Conservation (phyloP, 2,329 filamentous ascomycete genomes). For the Rhinocladiella similis region DNA sequence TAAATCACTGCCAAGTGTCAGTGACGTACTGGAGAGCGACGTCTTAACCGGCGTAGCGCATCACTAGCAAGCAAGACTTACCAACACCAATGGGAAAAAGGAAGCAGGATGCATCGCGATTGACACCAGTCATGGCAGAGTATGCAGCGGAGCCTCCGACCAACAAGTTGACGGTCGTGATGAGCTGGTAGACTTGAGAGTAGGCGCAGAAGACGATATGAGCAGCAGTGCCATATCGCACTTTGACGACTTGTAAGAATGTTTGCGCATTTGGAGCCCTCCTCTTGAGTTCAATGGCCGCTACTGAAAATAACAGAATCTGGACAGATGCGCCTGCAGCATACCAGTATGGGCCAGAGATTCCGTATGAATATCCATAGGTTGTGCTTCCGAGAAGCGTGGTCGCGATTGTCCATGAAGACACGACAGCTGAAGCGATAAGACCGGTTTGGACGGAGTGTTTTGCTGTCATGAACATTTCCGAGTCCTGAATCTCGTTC, state of each 20-base stretch:
- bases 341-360: conserved; percentile 32
- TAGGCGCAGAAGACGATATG: background rate
- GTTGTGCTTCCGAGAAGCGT: conserved; percentile 64
- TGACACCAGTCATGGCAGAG: conserved; percentile 68
- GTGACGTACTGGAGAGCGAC: background rate
- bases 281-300: conserved; percentile 60
- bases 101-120: conserved; percentile 77
- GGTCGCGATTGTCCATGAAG: conserved; percentile 74
- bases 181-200: background rate
- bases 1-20: conserved; percentile 56
- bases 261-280: conserved; percentile 78
- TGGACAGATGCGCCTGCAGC: background rate
- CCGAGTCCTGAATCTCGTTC: conserved; percentile 72
- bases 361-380: conserved; percentile 75
- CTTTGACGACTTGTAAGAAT: conserved; percentile 25
- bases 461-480: conserved; percentile 88
- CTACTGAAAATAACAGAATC: background rate
- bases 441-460: conserved; percentile 85
- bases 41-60: too few relatives aligned
- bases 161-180: conserved; percentile 30
- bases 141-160: conserved; percentile 65
- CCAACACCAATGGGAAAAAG: conserved; percentile 72
- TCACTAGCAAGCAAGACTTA: conserved; percentile 26
- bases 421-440: conserved; percentile 82
- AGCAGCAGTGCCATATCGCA: background rate